Percentiles rank a stretch among this genome's conserved stretches.
These are phyloP conservation scores for Passalora sequoiae DNA, from an alignment of 2,329 filamentous ascomycete species.

Conservation along the genomic window DNA sequence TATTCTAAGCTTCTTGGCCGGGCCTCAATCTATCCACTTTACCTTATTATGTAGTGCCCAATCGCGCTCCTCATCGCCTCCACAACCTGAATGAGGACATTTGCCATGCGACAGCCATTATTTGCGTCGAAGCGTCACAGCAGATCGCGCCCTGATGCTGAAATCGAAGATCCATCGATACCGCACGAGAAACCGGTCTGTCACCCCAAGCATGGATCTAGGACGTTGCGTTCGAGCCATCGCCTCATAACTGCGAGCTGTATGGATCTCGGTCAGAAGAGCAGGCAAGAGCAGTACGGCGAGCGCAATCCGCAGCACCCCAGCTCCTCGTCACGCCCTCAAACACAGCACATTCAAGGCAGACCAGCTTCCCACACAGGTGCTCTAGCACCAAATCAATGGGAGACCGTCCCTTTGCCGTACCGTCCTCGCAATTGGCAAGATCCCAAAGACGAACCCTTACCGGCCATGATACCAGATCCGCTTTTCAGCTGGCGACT, in stretches of 20 bases:
- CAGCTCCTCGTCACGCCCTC: not conserved
- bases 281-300: conserved; percentile 6
- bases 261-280: conserved; percentile 15
- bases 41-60: not conserved
- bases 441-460: conserved; percentile 6
- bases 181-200: not conserved
- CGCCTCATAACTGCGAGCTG: conserved; percentile 9
- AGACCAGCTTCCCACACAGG: not conserved
- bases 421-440: conserved; percentile 21
- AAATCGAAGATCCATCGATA: not conserved
- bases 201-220: not conserved
- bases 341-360: not conserved
- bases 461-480: conserved; percentile 1
- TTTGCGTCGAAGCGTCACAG: not conserved
- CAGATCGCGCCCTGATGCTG: not conserved
- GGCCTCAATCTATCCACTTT: too few species aligned
- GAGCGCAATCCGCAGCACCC: not conserved
- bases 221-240: conserved; percentile 2
- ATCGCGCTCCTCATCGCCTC: not conserved
- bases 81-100: conserved; percentile 1
- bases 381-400: conserved; percentile 17
- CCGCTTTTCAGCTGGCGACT: conserved; percentile 4
- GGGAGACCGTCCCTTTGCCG: conserved; percentile 17
- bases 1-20: too few species aligned
- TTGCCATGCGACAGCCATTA: conserved; percentile 1